Conservation (phyloP, 371 early-diverging fungal species). For the Haplosporangium sp. region DNA sequence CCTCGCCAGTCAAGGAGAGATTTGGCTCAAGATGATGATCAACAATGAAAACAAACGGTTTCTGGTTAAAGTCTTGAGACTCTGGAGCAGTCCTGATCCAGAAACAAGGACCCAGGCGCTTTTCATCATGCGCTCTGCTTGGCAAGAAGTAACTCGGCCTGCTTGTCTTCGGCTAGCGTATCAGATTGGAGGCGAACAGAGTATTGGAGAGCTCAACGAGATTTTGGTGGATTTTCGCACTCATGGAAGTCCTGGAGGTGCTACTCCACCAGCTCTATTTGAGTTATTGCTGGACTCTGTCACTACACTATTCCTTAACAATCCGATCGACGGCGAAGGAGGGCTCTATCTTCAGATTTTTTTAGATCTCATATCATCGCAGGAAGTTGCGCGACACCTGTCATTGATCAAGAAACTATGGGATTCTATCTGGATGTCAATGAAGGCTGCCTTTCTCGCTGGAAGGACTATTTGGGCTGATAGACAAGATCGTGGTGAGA, state of each 20-base stretch:
- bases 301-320: conserved; percentile 43
- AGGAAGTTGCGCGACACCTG: conserved; percentile 39
- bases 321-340: conserved; percentile 50
- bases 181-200: conserved; percentile 39
- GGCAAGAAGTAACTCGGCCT: conserved; percentile 38
- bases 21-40: conserved; percentile 17
- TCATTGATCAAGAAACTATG: conserved; percentile 41
- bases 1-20: conserved; percentile 19
- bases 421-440: conserved; percentile 51
- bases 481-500: conserved; percentile 31
- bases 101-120: conserved; percentile 40
- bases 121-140: conserved; percentile 38
- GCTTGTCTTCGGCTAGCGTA: conserved; percentile 39
- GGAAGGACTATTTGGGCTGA: conserved; percentile 42
- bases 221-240: conserved; percentile 36
- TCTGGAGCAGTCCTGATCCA: conserved; percentile 42
- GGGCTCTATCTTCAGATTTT: conserved; percentile 53
- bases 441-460: conserved; percentile 38
- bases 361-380: conserved; percentile 41
- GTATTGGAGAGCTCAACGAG: conserved; percentile 34
- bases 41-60: conserved; percentile 15
- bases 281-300: conserved; percentile 44
- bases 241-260: conserved; percentile 44
- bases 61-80: conserved; percentile 31
- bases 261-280: conserved; percentile 38